phyloP scores from a whole-genome alignment of 495 filamentous ascomycete genomes.

The Zalerion maritima region DNA sequence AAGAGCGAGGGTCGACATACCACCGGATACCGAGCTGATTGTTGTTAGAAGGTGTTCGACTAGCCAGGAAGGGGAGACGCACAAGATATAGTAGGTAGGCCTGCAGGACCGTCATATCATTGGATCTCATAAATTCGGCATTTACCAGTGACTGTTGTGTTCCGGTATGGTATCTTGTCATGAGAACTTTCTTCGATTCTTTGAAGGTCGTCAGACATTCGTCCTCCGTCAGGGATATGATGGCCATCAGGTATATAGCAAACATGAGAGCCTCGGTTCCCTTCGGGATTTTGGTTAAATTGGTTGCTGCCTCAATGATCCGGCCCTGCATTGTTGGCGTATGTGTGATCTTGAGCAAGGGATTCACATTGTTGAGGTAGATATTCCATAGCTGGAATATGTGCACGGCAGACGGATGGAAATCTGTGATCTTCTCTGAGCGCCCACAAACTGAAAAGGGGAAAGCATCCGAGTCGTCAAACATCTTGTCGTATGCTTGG shows the following conservation, averaged over 20 bases:
- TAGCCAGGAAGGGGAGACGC: too few species aligned
- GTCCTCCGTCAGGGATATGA: constrained; percentile 35
- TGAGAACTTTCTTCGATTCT: constrained; percentile 26
- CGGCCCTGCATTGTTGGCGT: constrained; percentile 42
- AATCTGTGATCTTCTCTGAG: constrained; percentile 28
- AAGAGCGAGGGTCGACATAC: constrained; percentile 31
- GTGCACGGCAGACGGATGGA: constrained; percentile 55
- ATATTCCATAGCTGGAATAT: constrained; percentile 63
- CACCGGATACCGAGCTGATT: constrained; percentile 27
- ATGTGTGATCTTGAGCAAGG: constrained; percentile 54
- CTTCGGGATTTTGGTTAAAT: constrained; percentile 31
- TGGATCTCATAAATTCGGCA: constrained; percentile 39
- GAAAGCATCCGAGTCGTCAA: constrained; percentile 37
- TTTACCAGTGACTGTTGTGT: constrained; percentile 43
- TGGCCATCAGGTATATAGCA: constrained; percentile 38
- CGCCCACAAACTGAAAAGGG: constrained; percentile 41
- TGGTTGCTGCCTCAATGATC: constrained; percentile 34
- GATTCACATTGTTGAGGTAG: constrained; percentile 55
- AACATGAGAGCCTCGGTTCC: constrained; percentile 41
- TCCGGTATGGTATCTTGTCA: constrained; percentile 32
- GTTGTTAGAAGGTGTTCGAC: constrained; percentile 11
- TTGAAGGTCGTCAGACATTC: constrained; percentile 36
- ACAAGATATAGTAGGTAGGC: constrained; percentile 42
- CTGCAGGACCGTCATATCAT: constrained; percentile 38
- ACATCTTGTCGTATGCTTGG: constrained; percentile 39